Evolutionary conservation across 768 basidiomycete genomes (phyloP).

Genomic region (Holtermannia corniformis): DNA sequence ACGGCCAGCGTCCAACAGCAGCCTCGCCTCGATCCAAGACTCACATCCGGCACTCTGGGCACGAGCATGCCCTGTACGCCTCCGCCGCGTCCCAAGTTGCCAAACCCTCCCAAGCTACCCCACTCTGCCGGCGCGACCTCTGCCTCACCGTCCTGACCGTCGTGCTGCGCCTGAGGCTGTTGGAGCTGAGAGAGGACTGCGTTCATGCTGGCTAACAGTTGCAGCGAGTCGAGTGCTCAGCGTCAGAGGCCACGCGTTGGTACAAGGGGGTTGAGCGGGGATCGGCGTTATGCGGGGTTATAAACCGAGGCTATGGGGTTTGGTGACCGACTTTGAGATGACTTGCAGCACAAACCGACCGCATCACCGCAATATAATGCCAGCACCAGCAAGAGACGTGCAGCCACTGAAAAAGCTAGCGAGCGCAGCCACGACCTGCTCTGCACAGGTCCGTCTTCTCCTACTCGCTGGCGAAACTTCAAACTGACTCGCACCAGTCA

Average conservation of each 20-base stretch:
- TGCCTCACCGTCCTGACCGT: slow-evolving; percentile 8
- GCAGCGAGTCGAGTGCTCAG: too few species aligned
- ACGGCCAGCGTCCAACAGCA: neutral
- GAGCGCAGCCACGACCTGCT: slow-evolving; percentile 31
- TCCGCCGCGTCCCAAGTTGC: slow-evolving; percentile 29
- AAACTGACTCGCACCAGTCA: slow-evolving; percentile 51
- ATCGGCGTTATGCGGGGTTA: too few species aligned
- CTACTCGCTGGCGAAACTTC: neutral
- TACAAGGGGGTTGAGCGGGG: too few species aligned
- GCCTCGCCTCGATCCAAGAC: slow-evolving; percentile 3
- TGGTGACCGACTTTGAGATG: too few species aligned
- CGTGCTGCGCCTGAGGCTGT: slow-evolving; percentile 5
- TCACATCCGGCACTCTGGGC: slow-evolving; percentile 35
- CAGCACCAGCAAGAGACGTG: neutral
- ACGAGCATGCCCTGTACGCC: slow-evolving; percentile 34
- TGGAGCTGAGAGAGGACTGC: slow-evolving; percentile 18
- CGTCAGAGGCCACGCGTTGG: too few species aligned
- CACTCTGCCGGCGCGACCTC: slow-evolving; percentile 18
- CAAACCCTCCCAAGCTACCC: slow-evolving; percentile 28
- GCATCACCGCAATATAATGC: neutral
- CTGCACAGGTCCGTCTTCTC: slow-evolving; percentile 22
- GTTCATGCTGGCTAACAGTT: slow-evolving; percentile 34
- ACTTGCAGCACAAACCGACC: too few species aligned
- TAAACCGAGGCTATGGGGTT: too few species aligned
- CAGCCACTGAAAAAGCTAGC: slow-evolving; percentile 32